These are phyloP conservation scores for Pyrenochaeta sp. DNA, from an alignment of 2,329 filamentous ascomycete genomes.

Conservation along the genomic window DNA sequence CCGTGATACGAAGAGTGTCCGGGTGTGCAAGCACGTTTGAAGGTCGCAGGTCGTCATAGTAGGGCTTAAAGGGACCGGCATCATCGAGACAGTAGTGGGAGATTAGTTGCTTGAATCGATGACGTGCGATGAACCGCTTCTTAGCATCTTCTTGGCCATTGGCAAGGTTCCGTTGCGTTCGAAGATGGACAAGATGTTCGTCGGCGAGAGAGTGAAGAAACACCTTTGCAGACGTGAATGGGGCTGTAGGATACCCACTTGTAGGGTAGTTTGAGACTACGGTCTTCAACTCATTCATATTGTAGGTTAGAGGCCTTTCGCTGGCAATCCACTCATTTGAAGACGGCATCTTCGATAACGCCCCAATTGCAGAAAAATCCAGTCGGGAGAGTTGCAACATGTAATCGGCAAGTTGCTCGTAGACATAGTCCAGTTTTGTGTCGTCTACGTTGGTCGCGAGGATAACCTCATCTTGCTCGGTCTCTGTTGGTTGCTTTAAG, in stretches of 20 bases:
- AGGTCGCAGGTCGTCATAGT: conserved; percentile 51
- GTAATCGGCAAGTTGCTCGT: conserved; percentile 30
- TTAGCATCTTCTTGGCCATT: conserved; percentile 29
- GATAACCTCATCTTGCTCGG: conserved; percentile 28
- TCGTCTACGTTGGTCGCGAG: conserved; percentile 20
- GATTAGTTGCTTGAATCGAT: conserved; percentile 19
- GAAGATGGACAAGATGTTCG: conserved; percentile 29
- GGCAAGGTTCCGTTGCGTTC: conserved; percentile 30
- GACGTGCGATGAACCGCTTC: conserved; percentile 28
- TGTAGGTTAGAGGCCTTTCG: conserved; percentile 25
- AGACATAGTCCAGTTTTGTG: conserved; percentile 25
- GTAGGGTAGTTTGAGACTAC: conserved; percentile 40
- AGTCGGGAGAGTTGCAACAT: conserved; percentile 22
- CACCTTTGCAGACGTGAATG: conserved; percentile 26
- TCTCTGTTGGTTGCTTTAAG: conserved; percentile 24
- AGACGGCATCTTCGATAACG: conserved; percentile 42
- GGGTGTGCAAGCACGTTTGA: conserved; percentile 51
- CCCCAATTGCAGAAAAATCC: conserved; percentile 26
- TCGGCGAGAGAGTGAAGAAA: conserved; percentile 29
- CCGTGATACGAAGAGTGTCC: conserved; percentile 46
- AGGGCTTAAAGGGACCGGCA: conserved; percentile 48
- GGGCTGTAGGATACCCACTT: conserved; percentile 34
- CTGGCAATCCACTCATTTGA: conserved; percentile 41
- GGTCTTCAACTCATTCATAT: conserved; percentile 30
- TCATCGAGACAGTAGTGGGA: conserved; percentile 28